Conservation (phyloP, 345 rosid genomes). For the Corchorus olitorius region DNA sequence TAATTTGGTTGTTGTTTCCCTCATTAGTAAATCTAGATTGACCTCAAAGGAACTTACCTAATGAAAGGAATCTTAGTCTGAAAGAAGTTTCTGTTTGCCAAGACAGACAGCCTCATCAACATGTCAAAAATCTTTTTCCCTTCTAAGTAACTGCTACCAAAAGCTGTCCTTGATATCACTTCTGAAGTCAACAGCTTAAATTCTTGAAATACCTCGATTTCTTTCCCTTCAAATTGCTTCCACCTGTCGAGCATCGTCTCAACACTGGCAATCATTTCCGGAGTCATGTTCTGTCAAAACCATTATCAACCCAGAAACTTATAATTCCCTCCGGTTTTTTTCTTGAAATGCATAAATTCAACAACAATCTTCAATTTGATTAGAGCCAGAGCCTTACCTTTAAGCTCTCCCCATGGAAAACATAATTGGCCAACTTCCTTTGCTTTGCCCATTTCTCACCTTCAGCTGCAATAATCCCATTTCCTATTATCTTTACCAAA, state of each 20-base stretch:
- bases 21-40: no score
- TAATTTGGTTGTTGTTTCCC: no score
- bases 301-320: background rate
- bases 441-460: constrained; percentile 46
- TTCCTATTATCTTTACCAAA: constrained; percentile 26
- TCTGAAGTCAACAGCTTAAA: no score
- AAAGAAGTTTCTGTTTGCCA: constrained; percentile 21
- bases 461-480: constrained; percentile 30
- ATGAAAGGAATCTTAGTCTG: constrained; percentile 30
- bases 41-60: constrained; percentile 17
- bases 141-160: no score
- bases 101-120: constrained; percentile 6
- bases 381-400: constrained; percentile 19
- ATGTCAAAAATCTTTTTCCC: no score
- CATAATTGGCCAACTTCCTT: constrained; percentile 43
- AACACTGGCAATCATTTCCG: constrained; percentile 38
- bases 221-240: constrained; percentile 33
- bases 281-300: constrained; percentile 32
- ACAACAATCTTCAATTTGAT: background rate
- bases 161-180: no score
- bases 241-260: constrained; percentile 50
- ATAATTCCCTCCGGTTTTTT: background rate
- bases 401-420: constrained; percentile 49
- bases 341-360: background rate
- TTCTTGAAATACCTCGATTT: constrained; percentile 44